Percentiles rank a stretch among this genome's conserved stretches.
Conservation (phyloP, 2,329 filamentous ascomycete genomes). For the Hypoxylon sp. region DNA sequence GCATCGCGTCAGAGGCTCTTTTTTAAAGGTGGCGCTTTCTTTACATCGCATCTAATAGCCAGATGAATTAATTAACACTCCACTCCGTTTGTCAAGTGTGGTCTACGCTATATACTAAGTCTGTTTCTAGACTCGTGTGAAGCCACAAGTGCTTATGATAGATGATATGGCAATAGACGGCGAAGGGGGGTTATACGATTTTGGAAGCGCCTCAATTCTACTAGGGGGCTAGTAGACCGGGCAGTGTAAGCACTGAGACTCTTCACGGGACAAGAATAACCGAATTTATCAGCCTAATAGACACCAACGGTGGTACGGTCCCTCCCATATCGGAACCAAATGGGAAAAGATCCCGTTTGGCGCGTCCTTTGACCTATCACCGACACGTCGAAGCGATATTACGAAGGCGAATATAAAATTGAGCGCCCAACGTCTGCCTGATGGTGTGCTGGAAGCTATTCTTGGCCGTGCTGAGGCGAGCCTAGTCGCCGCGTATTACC, state of each 20-base stretch:
- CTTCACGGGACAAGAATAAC: neutral
- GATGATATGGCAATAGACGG: neutral
- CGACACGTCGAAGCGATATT: neutral
- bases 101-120: neutral
- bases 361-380: slow-evolving; percentile 17
- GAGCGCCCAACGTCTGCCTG: neutral
- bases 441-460: slow-evolving; percentile 19
- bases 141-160: neutral
- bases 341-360: neutral
- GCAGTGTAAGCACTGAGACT: neutral
- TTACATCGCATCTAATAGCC: neutral
- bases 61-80: neutral
- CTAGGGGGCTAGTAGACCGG: neutral
- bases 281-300: slow-evolving; percentile 13
- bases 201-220: neutral
- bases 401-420: slow-evolving; percentile 1
- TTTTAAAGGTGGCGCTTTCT: neutral
- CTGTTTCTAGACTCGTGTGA: neutral
- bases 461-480: slow-evolving; percentile 11
- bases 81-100: too few relatives aligned
- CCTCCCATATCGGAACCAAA: slow-evolving; percentile 17
- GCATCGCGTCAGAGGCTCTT: slow-evolving; percentile 11
- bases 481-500: slow-evolving; percentile 12
- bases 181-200: neutral
- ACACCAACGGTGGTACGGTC: slow-evolving; percentile 21